A percentile compares a stretch with the other conserved stretches of the same genome.
phyloP scores from a whole-genome alignment of 192 early-diverging fungal genomes.

The Coemansia sp. region DNA sequence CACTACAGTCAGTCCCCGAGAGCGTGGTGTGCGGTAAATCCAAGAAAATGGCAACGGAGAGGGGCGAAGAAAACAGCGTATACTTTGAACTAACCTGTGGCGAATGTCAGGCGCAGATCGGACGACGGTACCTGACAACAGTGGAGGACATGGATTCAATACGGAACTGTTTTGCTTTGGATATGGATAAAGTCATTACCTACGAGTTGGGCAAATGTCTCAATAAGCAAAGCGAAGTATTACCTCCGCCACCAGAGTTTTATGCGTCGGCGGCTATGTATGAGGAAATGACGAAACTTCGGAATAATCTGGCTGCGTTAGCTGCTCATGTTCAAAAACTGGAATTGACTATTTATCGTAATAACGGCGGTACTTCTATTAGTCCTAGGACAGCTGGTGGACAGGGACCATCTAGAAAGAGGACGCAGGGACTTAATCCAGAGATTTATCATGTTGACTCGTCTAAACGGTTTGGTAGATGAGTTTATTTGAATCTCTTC shows the following conservation, averaged over 20 bases:
- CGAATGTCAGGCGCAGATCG: constrained; percentile 40
- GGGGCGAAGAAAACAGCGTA: constrained; percentile 37
- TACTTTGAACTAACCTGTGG: constrained; percentile 42
- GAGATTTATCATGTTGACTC: constrained; percentile 42
- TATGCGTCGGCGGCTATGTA: constrained; percentile 39
- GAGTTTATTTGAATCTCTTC: not conserved
- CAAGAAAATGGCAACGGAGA: constrained; percentile 30
- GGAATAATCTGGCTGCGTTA: constrained; percentile 45
- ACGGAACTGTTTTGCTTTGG: constrained; percentile 38
- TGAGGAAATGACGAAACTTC: constrained; percentile 41
- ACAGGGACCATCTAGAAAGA: constrained; percentile 22
- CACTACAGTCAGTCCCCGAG: constrained; percentile 37
- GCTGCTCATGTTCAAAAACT: constrained; percentile 43
- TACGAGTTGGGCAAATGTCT: constrained; percentile 54
- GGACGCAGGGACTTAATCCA: constrained; percentile 24
- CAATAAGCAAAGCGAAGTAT: constrained; percentile 6
- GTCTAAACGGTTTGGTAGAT: constrained; percentile 36
- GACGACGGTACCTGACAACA: constrained; percentile 42
- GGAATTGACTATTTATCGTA: constrained; percentile 34
- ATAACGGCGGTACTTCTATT: constrained; percentile 6
- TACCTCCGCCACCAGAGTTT: constrained; percentile 45
- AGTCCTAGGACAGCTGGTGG: constrained; percentile 27
- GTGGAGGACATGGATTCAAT: constrained; percentile 38
- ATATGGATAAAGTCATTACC: constrained; percentile 41
- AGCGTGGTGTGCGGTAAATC: constrained; percentile 28